Evolutionary conservation across 208 protist species (phyloP), one percentile per base, ranked within the genome.

Genomic region (Trypanosoma boissoni): DNA sequence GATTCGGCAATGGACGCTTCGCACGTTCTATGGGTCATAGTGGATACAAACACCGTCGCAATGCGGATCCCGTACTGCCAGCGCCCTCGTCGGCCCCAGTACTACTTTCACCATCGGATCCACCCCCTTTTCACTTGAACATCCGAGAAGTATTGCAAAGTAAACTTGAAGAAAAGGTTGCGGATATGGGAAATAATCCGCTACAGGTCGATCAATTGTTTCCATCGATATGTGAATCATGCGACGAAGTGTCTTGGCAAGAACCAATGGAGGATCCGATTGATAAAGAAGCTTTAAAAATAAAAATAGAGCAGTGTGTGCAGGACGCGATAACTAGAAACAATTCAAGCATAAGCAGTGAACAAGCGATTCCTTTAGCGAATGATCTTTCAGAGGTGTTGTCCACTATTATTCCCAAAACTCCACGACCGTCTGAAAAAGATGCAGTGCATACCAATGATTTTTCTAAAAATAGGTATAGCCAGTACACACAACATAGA

Each of bases 1-100:
- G 43, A 10, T 50, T 61, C 20, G 56, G 44, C 24, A 52, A 42
- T 42, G 56, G 43, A 23, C 43, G 43, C n/a, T 42, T 61, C 26
- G 24, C 27, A 26, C 8, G 29, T 8, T 24, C 27, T 2, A 49
- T 42, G 56, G 41, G 56, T 29, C 27, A n/a, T 5, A 18, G 56
- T 23, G 56, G 36, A 23, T 12, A 12, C 34, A 39, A 39, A 39
- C 6, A 21, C 9, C 18, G 8, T n/a, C 24, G 14, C n/a, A 24
- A 28, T n/a, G 50, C 7, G 27, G 2, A 45, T 9, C 16, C 45
- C 26, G 23, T 12, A 34, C 3, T n/a, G n/a, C n/a, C n/a, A n/a
- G n/a, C 24, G 18, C 16, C 16, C 12, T n/a, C 24, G n/a, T 24
- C 23, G 23, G 24, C 3, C 0, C 16, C n/a, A n/a, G 32, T 28